Evolutionary conservation across 805 yeast species (phyloP).

Genomic region (Clavispora vitiphila): DNA sequence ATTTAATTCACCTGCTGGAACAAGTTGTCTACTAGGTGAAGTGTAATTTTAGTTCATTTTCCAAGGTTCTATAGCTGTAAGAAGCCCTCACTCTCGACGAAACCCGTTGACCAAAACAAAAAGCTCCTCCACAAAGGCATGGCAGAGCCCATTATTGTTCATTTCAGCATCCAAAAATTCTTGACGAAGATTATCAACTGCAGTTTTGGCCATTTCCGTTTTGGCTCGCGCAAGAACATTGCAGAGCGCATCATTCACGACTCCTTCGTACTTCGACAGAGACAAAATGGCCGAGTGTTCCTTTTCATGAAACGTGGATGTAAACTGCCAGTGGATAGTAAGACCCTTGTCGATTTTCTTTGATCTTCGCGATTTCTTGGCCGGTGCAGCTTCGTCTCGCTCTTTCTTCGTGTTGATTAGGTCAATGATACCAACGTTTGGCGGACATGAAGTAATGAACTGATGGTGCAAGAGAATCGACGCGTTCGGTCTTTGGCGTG

Average conservation of each 20-base stretch:
- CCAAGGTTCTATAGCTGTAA: too few species aligned
- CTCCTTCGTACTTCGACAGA: slow-evolving; percentile 9
- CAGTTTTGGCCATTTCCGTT: slow-evolving; percentile 40
- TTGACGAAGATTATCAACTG: slow-evolving; percentile 40
- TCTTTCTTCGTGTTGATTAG: slow-evolving; percentile 4
- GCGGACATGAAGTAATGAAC: slow-evolving; percentile 37
- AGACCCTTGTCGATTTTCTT: slow-evolving; percentile 14
- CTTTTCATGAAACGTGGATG: slow-evolving; percentile 7
- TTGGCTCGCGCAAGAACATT: slow-evolving; percentile 50
- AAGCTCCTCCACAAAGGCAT: slow-evolving; percentile 64
- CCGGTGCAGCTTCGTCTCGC: not conserved
- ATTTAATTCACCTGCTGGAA: too few species aligned
- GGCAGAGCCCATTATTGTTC: slow-evolving; percentile 58
- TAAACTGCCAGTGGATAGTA: slow-evolving; percentile 11
- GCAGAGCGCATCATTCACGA: slow-evolving; percentile 7
- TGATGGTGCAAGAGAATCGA: slow-evolving; percentile 46
- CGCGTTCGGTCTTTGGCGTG: slow-evolving; percentile 61
- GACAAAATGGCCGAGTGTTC: slow-evolving; percentile 1
- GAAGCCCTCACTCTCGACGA: not conserved
- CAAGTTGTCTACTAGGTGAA: too few species aligned
- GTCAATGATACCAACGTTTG: slow-evolving; percentile 6
- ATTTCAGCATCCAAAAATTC: slow-evolving; percentile 43
- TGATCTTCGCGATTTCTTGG: slow-evolving; percentile 3
- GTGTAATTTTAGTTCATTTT: too few species aligned
- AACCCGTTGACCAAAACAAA: slow-evolving; percentile 4